Evolutionary conservation across 164 flowering plant genomes (phyloP), one percentile per base, ranked within the genome.

Genomic region (Akebia trifoliata): DNA sequence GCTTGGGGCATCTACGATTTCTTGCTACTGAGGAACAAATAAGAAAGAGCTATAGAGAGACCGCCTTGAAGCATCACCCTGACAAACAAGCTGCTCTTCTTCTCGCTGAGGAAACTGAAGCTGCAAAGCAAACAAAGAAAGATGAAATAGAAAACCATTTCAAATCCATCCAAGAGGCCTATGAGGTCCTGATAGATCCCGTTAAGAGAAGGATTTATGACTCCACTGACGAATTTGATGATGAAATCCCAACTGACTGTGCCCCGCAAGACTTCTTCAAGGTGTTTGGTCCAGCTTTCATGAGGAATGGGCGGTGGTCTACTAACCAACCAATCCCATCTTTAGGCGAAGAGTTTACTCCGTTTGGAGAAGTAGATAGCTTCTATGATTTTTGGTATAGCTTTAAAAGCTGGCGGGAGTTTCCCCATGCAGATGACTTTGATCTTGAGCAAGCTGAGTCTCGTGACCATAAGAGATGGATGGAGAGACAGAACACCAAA

Each of bases 171-270:
- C 98, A 91, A 61, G 98, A 88, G 77, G 95, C 98, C 10, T 79
- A 79, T 69, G 96, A 91, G 60, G 78, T 78, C 30, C 68, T 91
- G 32, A 85, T 78, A 37, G 98, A 91, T 69, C 96, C 98, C 29
- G 67, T 78, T 40, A 91, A 72, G 78, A 84, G 96, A 73, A 83
- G 98, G 63, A 79, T 86, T 24, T 91, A 88, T 70, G 98, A 91
- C 44, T 91, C 98, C 26, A 80, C 97, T 0, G 97, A 91, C 74
- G 97, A 91, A 68, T 91, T 91, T 80, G 97, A 91, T 71, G 97
- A 91, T 74, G 96, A 79, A 61, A 64, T 79, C 17, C 97, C 97
- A 0, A 63, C 78, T 10, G 96, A 90, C 14, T 91, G 96, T 76
- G 79, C 85, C 8, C 93, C 90, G 6, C 82, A 79, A 43, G 98